Evolutionary conservation across 192 early-diverging fungal genomes (phyloP), one percentile per base, ranked within the genome.

Genomic region (Chytriomyces sp.): DNA sequence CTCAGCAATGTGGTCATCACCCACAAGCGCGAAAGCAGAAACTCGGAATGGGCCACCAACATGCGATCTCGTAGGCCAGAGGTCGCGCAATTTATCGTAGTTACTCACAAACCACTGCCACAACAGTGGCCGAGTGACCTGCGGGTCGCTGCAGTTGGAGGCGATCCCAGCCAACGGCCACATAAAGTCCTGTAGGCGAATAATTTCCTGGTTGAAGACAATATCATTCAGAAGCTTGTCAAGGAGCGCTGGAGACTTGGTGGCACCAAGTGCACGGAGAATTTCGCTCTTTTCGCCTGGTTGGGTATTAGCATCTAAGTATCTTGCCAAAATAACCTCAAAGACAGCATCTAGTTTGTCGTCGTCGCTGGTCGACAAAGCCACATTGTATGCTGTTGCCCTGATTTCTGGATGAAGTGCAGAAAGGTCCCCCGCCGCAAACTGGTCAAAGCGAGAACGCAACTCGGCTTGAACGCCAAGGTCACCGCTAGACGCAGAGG

Each of bases 401-500:
- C 89, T 85, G 53, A 88, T 72, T 73, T 90, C 86, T 19, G 89
- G 80, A 31, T 91, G 84, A n/a, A 95, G 31, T 0, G 87, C 84
- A 30, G 83, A 78, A 39, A 74, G 70, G 73, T 95, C 86, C 14
- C 88, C 91, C 36, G 83, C 79, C 32, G 57, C 78, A 70, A 89
- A 90, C 4, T 52, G 25, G 33, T 78, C 70, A 80, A 98, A 95
- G 10, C 61, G 58, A 2, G 6, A 19, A 58, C 73, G 39, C 5
- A 67, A 61, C 56, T 73, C 68, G 57, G 2, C 25, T 26, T 59
- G 22, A 32, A 70, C 68, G n/a, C 22, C 12, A 8, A 2, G 52
- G 72, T 95, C 94, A 34, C 84, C 86, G 32, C 89, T 88, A 37
- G 76, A 69, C 41, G 90, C 94, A 22, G 94, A 90, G 32, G 82